phyloP scores from a whole-genome alignment of 495 filamentous ascomycete genomes.

The Aspergillus sclerotiicarbonarius region DNA sequence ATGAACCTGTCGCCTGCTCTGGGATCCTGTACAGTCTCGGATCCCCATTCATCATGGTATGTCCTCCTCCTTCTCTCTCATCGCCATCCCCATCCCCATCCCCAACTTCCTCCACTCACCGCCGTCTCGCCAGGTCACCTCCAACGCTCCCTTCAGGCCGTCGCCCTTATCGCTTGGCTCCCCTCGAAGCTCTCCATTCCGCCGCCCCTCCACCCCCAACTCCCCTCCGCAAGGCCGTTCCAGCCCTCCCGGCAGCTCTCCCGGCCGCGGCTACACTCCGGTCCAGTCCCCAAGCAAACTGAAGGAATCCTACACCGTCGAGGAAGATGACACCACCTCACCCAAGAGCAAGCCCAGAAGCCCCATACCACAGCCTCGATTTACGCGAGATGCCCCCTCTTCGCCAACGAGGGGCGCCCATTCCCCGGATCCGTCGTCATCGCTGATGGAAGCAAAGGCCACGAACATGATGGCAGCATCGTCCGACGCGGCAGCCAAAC shows the following conservation, averaged over 20 bases:
- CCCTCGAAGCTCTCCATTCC: constrained; percentile 72
- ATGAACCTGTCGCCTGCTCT: background rate
- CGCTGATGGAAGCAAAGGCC: constrained; percentile 27
- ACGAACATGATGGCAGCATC: constrained; percentile 25
- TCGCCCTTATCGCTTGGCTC: constrained; percentile 69
- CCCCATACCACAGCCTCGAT: constrained; percentile 41
- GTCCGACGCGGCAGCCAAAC: constrained; percentile 56
- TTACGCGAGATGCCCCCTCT: constrained; percentile 39
- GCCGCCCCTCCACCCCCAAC: constrained; percentile 54
- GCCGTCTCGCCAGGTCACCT: constrained; percentile 27
- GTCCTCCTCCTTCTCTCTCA: background rate
- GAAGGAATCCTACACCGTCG: constrained; percentile 48
- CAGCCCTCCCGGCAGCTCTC: constrained; percentile 44
- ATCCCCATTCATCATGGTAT: constrained; percentile 26
- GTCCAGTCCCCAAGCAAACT: constrained; percentile 48
- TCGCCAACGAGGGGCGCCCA: constrained; percentile 45
- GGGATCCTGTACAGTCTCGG: background rate
- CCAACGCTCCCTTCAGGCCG: constrained; percentile 61
- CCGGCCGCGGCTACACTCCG: constrained; percentile 42
- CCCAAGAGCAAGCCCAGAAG: constrained; percentile 18
- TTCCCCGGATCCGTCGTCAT: constrained; percentile 28
- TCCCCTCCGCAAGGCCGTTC: constrained; percentile 42
- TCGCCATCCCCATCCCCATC: no score
- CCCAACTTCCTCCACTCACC: background rate
- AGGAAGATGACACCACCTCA: constrained; percentile 33